Evolutionary conservation across 208 protist species (phyloP).

Genomic region (Endotrypanum monterogeii): DNA sequence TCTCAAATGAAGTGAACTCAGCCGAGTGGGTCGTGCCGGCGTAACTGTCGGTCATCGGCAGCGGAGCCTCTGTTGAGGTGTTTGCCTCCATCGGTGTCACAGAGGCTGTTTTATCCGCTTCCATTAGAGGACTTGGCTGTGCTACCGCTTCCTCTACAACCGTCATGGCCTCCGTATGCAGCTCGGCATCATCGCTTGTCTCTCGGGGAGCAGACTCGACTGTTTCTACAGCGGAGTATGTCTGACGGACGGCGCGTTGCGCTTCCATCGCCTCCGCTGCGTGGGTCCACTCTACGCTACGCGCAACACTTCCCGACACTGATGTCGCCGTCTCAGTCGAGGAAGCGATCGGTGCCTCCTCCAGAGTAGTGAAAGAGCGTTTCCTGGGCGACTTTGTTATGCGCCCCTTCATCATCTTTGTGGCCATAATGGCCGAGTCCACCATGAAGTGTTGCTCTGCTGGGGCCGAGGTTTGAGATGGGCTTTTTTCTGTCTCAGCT

Average conservation of each 20-base stretch:
- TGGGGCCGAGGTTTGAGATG: background rate
- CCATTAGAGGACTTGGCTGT: background rate
- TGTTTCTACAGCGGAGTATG: background rate
- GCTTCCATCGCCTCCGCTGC: background rate
- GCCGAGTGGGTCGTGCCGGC: background rate
- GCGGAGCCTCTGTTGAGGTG: background rate
- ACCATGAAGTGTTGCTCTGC: background rate
- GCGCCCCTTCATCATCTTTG: background rate
- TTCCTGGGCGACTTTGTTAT: background rate
- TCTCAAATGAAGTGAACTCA: background rate
- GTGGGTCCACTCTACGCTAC: background rate
- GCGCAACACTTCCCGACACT: background rate
- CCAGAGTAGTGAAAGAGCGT: conserved; percentile 6
- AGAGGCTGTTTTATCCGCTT: background rate
- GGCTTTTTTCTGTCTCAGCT: background rate
- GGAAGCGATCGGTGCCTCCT: background rate
- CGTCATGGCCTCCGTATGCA: background rate
- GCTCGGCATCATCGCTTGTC: background rate
- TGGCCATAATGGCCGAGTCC: background rate
- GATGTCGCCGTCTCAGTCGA: background rate
- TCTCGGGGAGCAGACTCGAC: background rate
- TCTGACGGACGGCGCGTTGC: background rate
- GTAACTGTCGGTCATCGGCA: background rate
- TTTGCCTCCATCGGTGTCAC: background rate
- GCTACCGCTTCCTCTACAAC: conserved; percentile 5